These are phyloP conservation scores for Acacia confusa DNA, from an alignment of 306 rosid genomes.

Conservation along the genomic window DNA sequence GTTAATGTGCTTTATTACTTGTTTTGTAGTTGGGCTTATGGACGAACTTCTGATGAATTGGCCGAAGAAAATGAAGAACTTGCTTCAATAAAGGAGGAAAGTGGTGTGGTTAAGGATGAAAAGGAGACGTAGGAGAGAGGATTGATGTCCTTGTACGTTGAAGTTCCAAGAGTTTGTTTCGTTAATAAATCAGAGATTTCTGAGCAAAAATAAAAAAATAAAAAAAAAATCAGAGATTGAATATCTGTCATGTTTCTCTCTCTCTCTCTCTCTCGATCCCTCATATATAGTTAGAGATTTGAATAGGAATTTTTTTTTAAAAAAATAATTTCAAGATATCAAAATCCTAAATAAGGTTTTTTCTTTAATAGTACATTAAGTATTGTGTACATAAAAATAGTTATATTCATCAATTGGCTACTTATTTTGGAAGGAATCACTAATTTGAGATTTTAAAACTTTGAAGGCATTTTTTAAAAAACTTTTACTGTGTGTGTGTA, in stretches of 20 bases:
- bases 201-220: too few species aligned
- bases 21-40: constrained; percentile 68
- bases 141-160: not conserved
- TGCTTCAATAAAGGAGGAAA: constrained; percentile 19
- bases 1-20: constrained; percentile 50
- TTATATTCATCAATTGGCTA: too few species aligned
- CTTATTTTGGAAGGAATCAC: too few species aligned
- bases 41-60: constrained; percentile 45
- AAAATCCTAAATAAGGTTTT: too few species aligned
- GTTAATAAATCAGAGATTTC: not conserved
- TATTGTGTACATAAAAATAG: too few species aligned
- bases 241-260: not conserved
- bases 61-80: constrained; percentile 10
- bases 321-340: too few species aligned
- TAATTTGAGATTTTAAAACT: too few species aligned
- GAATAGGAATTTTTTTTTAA: not conserved
- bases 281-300: not conserved
- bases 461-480: too few species aligned
- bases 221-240: not conserved
- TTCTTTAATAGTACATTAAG: too few species aligned
- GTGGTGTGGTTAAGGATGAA: not conserved
- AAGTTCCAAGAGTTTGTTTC: not conserved
- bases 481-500: too few species aligned
- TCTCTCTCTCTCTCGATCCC: too few species aligned
- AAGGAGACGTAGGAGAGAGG: not conserved